Evolutionary conservation across 1,284 basidiomycete genomes (phyloP), one percentile per base, ranked within the genome.

Genomic region (Cutaneotrichosporon sp.): DNA sequence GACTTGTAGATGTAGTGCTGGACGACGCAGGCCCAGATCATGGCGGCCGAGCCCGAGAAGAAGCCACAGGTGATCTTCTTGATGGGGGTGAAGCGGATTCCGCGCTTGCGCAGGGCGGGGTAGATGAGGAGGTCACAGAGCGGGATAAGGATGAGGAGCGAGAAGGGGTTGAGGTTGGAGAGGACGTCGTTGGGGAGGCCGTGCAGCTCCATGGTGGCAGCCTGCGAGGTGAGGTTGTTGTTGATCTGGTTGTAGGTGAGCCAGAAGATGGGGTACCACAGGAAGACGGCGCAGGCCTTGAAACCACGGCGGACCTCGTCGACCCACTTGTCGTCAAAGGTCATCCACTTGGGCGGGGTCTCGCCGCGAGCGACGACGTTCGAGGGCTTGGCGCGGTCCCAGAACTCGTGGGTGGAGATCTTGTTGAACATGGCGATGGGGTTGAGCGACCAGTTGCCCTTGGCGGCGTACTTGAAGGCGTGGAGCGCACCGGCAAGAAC

Each of bases 241-340:
- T 80, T 79, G 58, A 80, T 72, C 53, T 66, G 60, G 69, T 74
- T 77, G 62, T 54, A 58, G 59, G 75, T 75, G 46, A 83, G 72
- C 67, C 74, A 76, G 76, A 82, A 83, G 66, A 82, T 74, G 13
- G 81, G 81, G 65, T 81, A 79, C 57, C 81, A 71, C 54, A 77
- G 63, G 73, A 82, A 83, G 60, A 83, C 79, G 29, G 71, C 72
- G 68, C 81, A 82, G 18, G 82, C 82, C 51, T 75, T 74, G 69
- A 81, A 69, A 0, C 80, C 77, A 65, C 79, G 75, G 50, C 71
- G 70, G 59, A 83, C 73, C 68, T 83, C 82, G 54, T 81, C 79
- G 27, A 83, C 80, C 67, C 82, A 83, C 52, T 70, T 65, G 67
- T 83, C 82, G 69, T 83, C 82, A 72, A 81, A 83, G 53, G 71